Evolutionary conservation across 1,139 yeast genomes (phyloP), one percentile per base, ranked within the genome.

Genomic region (Debaryomycetaceae sp.): DNA sequence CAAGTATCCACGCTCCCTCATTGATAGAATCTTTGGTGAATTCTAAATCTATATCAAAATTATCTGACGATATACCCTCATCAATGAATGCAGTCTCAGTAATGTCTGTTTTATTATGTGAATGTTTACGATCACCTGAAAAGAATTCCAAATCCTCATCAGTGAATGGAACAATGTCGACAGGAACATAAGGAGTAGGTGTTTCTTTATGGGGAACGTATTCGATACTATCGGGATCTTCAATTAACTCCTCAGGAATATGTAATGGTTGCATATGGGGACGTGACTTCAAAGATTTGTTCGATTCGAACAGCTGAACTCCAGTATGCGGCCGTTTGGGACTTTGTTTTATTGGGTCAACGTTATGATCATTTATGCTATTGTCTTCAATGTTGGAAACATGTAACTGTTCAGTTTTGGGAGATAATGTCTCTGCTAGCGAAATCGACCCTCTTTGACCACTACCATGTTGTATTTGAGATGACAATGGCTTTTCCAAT

Each of bases 191-290:
- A 0, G 63, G 61, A 17, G 58, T 44, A 22, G 61, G 63, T 3
- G 58, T 51, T 33, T 54, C 63, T 40, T 41, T 52, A 40, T 38
- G 48, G 1, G 77, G 69, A 5, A 60, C 57, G 16, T 53, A 43
- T 41, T 73, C 79, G 30, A 74, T 57, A 33, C 57, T 58, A 30
- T 63, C 67, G 22, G 13, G 17, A 34, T 63, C 63, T 38, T 59
- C 58, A 4, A 56, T 51, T 31, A 61, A 47, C 9, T 49, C 48
- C 35, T 60, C 52, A 44, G 39, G 55, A 39, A 43, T 37, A 13
- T 41, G 38, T n/a, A 38, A 49, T 31, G 17, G 26, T 22, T 22
- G 26, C 26, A 22, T 22, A 22, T 22, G 2, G 11, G 26, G 4
- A n/a, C 4, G 17, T 30, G 32, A 9, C 32, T 30, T 30, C 9